phyloP scores from a whole-genome alignment of 257 asterid species.

The Linaria vulgaris region DNA sequence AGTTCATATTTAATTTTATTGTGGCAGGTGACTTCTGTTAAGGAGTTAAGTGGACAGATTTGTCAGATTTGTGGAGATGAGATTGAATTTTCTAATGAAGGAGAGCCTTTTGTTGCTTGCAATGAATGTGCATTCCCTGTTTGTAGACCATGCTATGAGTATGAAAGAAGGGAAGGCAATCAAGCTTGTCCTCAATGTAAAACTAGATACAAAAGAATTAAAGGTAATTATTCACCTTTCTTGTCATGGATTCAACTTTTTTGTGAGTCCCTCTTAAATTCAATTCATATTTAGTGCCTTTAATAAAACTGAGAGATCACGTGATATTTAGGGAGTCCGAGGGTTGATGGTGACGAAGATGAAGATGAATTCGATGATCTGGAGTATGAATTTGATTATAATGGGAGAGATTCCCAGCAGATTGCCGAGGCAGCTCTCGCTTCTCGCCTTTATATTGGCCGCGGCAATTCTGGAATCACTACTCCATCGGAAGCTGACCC shows the following conservation, averaged over 20 bases:
- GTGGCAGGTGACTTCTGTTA: constrained; percentile 86
- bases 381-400: constrained; percentile 75
- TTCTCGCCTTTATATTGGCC: constrained; percentile 47
- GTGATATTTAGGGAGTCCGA: constrained; percentile 65
- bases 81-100: constrained; percentile 64
- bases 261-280: no score
- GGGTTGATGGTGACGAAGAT: constrained; percentile 96
- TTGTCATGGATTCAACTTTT: background rate
- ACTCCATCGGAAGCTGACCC: constrained; percentile 55
- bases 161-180: constrained; percentile 90
- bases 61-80: constrained; percentile 99
- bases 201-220: constrained; percentile 86
- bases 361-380: constrained; percentile 92
- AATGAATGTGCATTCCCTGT: constrained; percentile 93
- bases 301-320: constrained; percentile 12
- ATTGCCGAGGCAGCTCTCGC: constrained; percentile 51
- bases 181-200: constrained; percentile 97
- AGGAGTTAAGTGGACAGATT: constrained; percentile 86
- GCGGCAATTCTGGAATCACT: constrained; percentile 55
- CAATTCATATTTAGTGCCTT: background rate
- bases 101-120: constrained; percentile 91
- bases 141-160: constrained; percentile 83
- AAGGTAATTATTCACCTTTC: constrained; percentile 46
- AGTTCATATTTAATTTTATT: no score
- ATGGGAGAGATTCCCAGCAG: constrained; percentile 16